A percentile compares a stretch with the other conserved stretches of the same genome.
phyloP scores from a whole-genome alignment of 1,284 basidiomycete genomes.

The Ceratobasidium sp. region DNA sequence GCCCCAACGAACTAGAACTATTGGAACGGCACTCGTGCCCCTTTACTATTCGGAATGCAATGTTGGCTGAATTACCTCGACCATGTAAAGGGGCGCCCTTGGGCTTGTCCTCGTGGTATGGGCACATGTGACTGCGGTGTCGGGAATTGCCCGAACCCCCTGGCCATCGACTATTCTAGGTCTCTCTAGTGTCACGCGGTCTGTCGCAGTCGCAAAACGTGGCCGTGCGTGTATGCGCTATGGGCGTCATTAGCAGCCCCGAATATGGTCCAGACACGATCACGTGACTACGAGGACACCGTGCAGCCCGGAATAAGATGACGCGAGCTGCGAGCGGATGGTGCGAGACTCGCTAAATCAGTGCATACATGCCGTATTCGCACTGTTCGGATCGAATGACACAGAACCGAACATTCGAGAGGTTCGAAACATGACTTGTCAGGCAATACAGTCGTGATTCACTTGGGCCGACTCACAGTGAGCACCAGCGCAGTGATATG shows the following conservation, averaged over 20 bases:
- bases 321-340: slow-evolving; percentile 32
- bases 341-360: slow-evolving; percentile 24
- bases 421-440: no score
- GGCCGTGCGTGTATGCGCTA: slow-evolving; percentile 40
- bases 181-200: background rate
- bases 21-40: no score
- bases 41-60: no score
- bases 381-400: no score
- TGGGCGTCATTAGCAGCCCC: slow-evolving; percentile 19
- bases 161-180: background rate
- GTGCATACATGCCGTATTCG: slow-evolving; percentile 17
- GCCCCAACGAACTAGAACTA: no score
- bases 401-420: no score
- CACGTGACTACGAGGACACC: slow-evolving; percentile 23
- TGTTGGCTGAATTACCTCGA: no score
- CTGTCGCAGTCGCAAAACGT: slow-evolving; percentile 36
- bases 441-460: no score
- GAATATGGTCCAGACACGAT: slow-evolving; percentile 14
- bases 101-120: background rate
- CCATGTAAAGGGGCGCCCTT: no score
- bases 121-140: background rate
- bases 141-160: background rate
- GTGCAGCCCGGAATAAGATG: slow-evolving; percentile 15
- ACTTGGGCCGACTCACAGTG: no score
- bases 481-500: no score